Base-by-base conservation (phyloP, 1,284 basidiomycete genomes). In the Ceratobasidium sp. region DNA sequence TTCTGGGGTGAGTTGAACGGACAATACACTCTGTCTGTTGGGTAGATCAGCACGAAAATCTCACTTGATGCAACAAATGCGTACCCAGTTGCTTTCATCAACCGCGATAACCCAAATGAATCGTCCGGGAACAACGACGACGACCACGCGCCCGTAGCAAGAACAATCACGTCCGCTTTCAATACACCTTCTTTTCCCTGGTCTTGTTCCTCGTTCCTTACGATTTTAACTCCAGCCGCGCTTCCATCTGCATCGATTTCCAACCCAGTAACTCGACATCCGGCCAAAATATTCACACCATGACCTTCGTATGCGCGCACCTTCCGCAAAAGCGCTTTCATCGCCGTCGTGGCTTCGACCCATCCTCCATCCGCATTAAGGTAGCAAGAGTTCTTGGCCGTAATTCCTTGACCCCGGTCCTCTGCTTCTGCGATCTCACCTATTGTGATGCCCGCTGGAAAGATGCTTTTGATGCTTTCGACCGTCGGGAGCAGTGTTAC, bases 91-190 rank as follows among this genome's bases (percentile, higher is more conserved):
- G 92, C 90, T 12, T 87, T 79, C 76, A 87, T 89, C 39, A 80
- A 81, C 10, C 80, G 77, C 18, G 82, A 80, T 30, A 89, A 77
- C 21, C 81, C 79, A 26, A 65, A 59, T 18, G 55, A 39, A 28
- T 55, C 52, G 21, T 72, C 77, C 76, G 89, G 87, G 78, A 96
- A 93, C 0, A 90, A 81, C 0, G 91, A 90, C 1, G 90, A 86
- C 0, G 94, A 93, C 96, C 95, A 95, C 4, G 92, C 87, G 28
- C 93, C 93, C 6, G 88, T 83, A 14, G 92, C 88, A 39, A 95
- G 78, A 28, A 95, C 82, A 4, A 92, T 83, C 34, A 86, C 75
- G 46, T 87, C 84, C 0, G 88, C 90, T 18, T 3, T 30, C 39
- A 70, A 23, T 2, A 58, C 32, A 41, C 18, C 9, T 65, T 55